These are phyloP conservation scores for Clonostachys sp. DNA, from an alignment of 2,329 filamentous ascomycete genomes.

Conservation along the genomic window DNA sequence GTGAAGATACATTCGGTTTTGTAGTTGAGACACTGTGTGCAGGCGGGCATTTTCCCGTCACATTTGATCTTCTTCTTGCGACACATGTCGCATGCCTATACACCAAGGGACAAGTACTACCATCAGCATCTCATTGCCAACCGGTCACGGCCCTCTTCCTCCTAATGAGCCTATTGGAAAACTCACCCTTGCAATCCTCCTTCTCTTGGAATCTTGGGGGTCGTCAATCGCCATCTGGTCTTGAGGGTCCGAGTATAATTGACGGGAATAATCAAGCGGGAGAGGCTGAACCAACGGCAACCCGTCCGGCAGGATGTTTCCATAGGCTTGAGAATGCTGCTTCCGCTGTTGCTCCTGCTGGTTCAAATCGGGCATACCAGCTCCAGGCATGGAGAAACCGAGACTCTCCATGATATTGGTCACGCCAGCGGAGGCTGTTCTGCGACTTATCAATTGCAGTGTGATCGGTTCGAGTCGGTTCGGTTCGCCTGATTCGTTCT, in stretches of 20 bases:
- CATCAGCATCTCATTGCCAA: background rate
- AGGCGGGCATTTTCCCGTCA: slow-evolving; percentile 91
- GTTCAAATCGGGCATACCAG: too few relatives aligned
- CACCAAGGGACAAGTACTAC: background rate
- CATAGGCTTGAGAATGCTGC: too few relatives aligned
- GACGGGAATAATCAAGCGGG: slow-evolving; percentile 52
- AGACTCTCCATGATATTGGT: too few relatives aligned
- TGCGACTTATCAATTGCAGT: too few relatives aligned
- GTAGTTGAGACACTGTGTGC: slow-evolving; percentile 95
- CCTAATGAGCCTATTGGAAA: slow-evolving; percentile 17
- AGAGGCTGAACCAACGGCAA: slow-evolving; percentile 48
- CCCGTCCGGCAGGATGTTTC: slow-evolving; percentile 39
- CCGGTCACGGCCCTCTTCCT: background rate
- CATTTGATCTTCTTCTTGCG: slow-evolving; percentile 97
- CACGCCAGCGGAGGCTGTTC: too few relatives aligned
- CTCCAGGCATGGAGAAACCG: too few relatives aligned
- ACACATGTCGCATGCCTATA: slow-evolving; percentile 90
- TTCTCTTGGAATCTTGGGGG: slow-evolving; percentile 77
- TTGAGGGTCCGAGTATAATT: slow-evolving; percentile 52
- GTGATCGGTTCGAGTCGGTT: too few relatives aligned
- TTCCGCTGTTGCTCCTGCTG: too few relatives aligned
- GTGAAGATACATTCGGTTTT: slow-evolving; percentile 98
- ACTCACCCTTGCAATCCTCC: slow-evolving; percentile 77
- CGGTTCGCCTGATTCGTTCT: too few relatives aligned
- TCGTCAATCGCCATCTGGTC: slow-evolving; percentile 51